phyloP scores from a whole-genome alignment of 192 early-diverging fungal species.

The Dissophora ornata region DNA sequence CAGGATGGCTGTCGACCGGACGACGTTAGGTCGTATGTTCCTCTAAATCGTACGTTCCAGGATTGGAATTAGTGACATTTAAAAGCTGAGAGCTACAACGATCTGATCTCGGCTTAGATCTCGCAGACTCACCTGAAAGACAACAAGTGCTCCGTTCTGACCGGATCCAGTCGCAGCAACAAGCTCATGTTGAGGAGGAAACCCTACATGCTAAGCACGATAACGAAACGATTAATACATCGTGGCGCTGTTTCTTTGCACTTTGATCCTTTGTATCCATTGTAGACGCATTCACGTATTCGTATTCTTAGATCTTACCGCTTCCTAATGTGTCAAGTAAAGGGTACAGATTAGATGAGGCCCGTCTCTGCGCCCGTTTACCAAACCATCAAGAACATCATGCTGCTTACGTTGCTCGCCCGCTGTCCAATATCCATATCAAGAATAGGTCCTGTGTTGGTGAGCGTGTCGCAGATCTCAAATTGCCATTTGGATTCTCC shows the following conservation, averaged over 20 bases:
- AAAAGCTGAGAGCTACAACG: too few relatives aligned
- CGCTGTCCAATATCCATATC: slow-evolving; percentile 80
- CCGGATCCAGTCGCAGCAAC: slow-evolving; percentile 66
- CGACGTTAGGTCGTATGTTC: slow-evolving; percentile 59
- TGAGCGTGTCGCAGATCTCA: slow-evolving; percentile 80
- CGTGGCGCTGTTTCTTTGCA: too few relatives aligned
- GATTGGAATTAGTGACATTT: too few relatives aligned
- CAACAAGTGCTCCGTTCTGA: slow-evolving; percentile 60
- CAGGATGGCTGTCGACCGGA: slow-evolving; percentile 58
- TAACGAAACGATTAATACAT: neutral
- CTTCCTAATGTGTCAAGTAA: slow-evolving; percentile 5
- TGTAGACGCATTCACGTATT: too few relatives aligned
- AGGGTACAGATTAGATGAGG: neutral
- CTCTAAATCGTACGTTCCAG: slow-evolving; percentile 38
- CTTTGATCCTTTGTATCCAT: too few relatives aligned
- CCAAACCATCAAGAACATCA: neutral
- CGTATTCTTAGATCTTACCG: slow-evolving; percentile 19
- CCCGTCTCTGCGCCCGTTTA: too few relatives aligned
- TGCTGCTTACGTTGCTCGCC: slow-evolving; percentile 44
- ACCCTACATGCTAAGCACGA: slow-evolving; percentile 25
- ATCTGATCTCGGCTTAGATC: too few relatives aligned
- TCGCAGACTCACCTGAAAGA: slow-evolving; percentile 61
- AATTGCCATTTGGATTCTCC: slow-evolving; percentile 64
- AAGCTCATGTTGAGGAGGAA: slow-evolving; percentile 57
- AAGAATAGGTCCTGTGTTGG: slow-evolving; percentile 82